Evolutionary conservation across 2,329 filamentous ascomycete species (phyloP).

Genomic region (Pyrenochaeta sp.): DNA sequence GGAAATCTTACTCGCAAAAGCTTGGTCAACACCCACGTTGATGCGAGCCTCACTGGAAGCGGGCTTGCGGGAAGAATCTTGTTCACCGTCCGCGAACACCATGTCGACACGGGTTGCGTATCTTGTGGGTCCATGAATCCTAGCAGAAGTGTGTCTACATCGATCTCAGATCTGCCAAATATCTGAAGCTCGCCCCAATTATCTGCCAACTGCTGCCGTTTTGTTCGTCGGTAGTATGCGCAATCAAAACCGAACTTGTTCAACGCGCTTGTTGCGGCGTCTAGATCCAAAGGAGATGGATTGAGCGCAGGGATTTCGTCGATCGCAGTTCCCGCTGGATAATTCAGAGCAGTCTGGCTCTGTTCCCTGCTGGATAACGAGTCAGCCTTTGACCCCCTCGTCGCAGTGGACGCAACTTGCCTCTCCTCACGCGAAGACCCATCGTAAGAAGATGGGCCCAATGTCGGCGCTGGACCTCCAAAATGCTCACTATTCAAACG

Average conservation of each 20-base stretch:
- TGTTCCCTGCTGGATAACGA: constrained; percentile 37
- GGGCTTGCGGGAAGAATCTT: constrained; percentile 35
- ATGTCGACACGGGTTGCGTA: constrained; percentile 41
- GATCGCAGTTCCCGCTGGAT: constrained; percentile 28
- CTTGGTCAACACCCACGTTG: constrained; percentile 43
- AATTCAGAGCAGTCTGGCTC: constrained; percentile 39
- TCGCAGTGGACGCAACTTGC: constrained; percentile 22
- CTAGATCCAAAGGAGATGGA: constrained; percentile 22
- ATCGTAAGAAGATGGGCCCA: constrained; percentile 41
- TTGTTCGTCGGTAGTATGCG: constrained; percentile 40
- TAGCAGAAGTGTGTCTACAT: constrained; percentile 45
- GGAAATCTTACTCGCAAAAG: constrained; percentile 47
- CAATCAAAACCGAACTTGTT: constrained; percentile 46
- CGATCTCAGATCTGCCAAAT: constrained; percentile 42
- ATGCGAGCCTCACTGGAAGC: constrained; percentile 40
- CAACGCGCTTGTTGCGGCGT: constrained; percentile 24
- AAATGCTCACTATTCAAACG: constrained; percentile 38
- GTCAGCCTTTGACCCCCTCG: constrained; percentile 23
- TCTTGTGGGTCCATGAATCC: constrained; percentile 44
- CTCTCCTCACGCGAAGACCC: constrained; percentile 44
- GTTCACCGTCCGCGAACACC: constrained; percentile 42
- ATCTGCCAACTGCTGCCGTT: constrained; percentile 40
- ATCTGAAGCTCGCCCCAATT: constrained; percentile 43
- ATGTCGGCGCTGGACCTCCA: constrained; percentile 25
- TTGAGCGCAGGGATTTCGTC: constrained; percentile 28